Base-by-base conservation (phyloP, 2,329 filamentous ascomycete species). In the Aspergillus sergii region DNA sequence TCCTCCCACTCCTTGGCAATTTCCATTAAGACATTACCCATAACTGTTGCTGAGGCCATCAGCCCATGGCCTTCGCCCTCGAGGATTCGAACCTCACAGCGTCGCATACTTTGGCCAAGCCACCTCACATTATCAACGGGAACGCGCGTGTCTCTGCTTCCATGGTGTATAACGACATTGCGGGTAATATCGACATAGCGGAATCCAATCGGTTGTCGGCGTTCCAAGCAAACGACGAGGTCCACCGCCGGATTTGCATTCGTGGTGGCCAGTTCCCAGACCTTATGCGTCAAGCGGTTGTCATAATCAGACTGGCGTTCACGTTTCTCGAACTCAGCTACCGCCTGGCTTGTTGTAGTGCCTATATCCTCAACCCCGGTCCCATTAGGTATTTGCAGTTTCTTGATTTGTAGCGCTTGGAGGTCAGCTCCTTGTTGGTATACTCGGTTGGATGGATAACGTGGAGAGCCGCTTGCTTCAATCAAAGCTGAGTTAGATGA, bases 121-220 rank as follows among this genome's bases (percentile, higher is more conserved):
- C 95, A 99, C 68, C 90, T 87, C 26, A 97, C 93, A 72, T 99
- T 99, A 62, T 97, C 95, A 16, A 97, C 91, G 0, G 95, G 95
- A 1, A 99, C 95, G 28, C 95, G 87, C 8, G 91, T 93, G 73
- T 99, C 95, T 70, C 91, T 89, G 73, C 88, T 92, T 43, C 95
- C 95, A 75, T 99, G 95, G 73, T 97, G 94, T 68, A 99, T 97
- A 28, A 97, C 90, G 0, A 98, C 91, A 0, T 92, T 88, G 10
- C 93, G 88, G 7, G 91, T 96, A 68, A 99, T 97, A 75, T 99
- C 95, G 21, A 97, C 94, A 74, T 99, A 99, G 57, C 94, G 89
- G 80, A 99, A 99, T 0, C 95, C 95, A 71, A 99, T 97, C 0
- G 91, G 89, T 71, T 96, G 93, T 32, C 92, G 87, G 26, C 95